A percentile compares a stretch with the other conserved stretches of the same genome.
Conservation (phyloP, 805 yeast species). For the Nakazawaea holstii region DNA sequence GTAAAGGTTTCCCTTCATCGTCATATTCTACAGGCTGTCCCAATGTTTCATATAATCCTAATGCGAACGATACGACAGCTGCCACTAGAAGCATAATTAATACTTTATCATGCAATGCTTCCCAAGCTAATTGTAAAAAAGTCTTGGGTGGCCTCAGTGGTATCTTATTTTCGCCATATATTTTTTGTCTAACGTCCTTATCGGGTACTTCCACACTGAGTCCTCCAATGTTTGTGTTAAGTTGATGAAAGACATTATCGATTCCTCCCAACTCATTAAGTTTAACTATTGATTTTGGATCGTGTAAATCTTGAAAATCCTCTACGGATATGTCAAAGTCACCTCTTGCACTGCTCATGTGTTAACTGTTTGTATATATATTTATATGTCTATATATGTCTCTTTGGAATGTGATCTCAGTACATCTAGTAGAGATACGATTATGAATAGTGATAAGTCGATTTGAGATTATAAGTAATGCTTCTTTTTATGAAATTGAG, state of each 20-base stretch:
- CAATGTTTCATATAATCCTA: constrained; percentile 89
- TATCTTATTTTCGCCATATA: constrained; percentile 64
- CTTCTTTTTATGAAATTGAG: too few species aligned
- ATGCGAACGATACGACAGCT: constrained; percentile 81
- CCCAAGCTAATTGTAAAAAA: constrained; percentile 62
- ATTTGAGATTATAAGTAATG: too few species aligned
- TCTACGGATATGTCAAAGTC: constrained; percentile 21
- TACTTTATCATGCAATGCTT: constrained; percentile 89
- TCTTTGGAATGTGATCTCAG: too few species aligned
- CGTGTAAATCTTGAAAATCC: constrained; percentile 46
- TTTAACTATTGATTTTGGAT: constrained; percentile 52
- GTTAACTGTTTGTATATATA: too few species aligned
- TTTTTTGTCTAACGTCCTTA: constrained; percentile 29
- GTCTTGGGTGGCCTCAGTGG: constrained; percentile 72
- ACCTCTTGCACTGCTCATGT: not conserved
- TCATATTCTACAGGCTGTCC: constrained; percentile 78
- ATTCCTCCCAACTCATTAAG: constrained; percentile 42
- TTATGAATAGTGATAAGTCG: too few species aligned
- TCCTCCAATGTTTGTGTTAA: constrained; percentile 39
- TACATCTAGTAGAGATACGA: too few species aligned
- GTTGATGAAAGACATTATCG: constrained; percentile 21
- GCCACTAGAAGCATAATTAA: constrained; percentile 78
- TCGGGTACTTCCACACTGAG: constrained; percentile 30
- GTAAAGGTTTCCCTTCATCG: constrained; percentile 68
- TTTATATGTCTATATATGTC: too few species aligned